These are phyloP conservation scores for Fusarium staphyleae DNA, from an alignment of 2,329 filamentous ascomycete species.

Conservation along the genomic window DNA sequence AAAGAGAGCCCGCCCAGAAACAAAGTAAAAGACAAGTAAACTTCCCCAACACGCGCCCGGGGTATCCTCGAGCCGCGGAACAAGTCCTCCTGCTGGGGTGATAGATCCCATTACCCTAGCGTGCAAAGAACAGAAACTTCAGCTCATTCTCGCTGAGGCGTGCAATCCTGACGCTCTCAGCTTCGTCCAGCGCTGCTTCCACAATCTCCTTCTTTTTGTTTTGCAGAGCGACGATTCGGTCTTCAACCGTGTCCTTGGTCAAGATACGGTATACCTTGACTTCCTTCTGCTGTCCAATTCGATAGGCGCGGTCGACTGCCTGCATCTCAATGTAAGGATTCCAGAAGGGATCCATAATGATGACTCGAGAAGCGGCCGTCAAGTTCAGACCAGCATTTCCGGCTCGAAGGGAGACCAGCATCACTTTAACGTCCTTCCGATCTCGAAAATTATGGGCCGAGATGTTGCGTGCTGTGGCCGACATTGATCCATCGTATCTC, in stretches of 20 bases:
- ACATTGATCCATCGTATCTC: slow-evolving; percentile 85
- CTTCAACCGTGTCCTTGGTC: slow-evolving; percentile 81
- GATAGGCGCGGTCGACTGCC: slow-evolving; percentile 87
- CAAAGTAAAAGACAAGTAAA: not conserved
- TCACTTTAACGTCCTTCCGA: slow-evolving; percentile 70
- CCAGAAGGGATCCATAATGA: slow-evolving; percentile 94
- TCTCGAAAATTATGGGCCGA: slow-evolving; percentile 71
- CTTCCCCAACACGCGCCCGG: not conserved
- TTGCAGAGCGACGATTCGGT: slow-evolving; percentile 82
- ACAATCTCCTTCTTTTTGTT: slow-evolving; percentile 80
- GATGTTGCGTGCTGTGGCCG: slow-evolving; percentile 69
- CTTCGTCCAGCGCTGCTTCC: slow-evolving; percentile 80
- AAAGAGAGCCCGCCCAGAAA: too few relatives aligned
- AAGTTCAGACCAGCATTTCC: slow-evolving; percentile 88
- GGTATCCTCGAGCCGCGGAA: not conserved
- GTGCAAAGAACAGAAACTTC: slow-evolving; percentile 67
- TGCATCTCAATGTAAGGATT: slow-evolving; percentile 94
- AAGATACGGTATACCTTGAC: slow-evolving; percentile 85
- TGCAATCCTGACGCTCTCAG: slow-evolving; percentile 69
- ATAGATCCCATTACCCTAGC: not conserved
- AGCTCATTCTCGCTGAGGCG: slow-evolving; percentile 72
- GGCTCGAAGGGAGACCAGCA: slow-evolving; percentile 83
- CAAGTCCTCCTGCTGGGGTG: not conserved
- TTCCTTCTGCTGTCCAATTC: slow-evolving; percentile 78
- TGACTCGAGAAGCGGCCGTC: slow-evolving; percentile 81